Conservation (phyloP, 345 rosid genomes). For the Lenwebbia sp. region DNA sequence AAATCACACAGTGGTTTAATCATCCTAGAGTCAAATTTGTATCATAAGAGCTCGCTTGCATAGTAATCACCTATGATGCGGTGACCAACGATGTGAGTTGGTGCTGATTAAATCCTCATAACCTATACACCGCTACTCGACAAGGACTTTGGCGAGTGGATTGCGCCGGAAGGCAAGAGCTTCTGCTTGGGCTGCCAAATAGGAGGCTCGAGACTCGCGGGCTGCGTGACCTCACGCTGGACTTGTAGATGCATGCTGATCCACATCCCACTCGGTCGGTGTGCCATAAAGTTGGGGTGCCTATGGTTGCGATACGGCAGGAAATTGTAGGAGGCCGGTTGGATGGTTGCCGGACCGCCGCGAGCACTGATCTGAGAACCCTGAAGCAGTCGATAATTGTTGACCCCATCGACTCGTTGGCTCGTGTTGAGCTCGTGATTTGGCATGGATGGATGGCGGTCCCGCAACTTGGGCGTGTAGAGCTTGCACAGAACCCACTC, state of each 20-base stretch:
- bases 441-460: not conserved
- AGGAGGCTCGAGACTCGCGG: not conserved
- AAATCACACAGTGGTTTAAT: not conserved
- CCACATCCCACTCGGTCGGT: not conserved
- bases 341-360: not conserved
- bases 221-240: not conserved
- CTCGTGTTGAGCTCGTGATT: not conserved
- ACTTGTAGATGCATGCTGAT: not conserved
- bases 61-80: not conserved
- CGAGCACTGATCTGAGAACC: not conserved
- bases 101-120: not conserved
- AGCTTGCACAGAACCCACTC: not conserved
- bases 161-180: not conserved
- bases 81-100: not conserved
- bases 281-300: not conserved
- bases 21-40: not conserved
- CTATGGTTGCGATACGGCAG: not conserved
- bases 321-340: accelerated
- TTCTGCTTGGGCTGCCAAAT: not conserved
- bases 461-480: not conserved
- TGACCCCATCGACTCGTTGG: no score
- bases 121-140: not conserved
- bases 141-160: not conserved
- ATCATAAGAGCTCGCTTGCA: not conserved
- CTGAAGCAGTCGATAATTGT: not conserved